phyloP scores from a whole-genome alignment of 1,284 basidiomycete genomes.

The Tylopilus orsonianus region DNA sequence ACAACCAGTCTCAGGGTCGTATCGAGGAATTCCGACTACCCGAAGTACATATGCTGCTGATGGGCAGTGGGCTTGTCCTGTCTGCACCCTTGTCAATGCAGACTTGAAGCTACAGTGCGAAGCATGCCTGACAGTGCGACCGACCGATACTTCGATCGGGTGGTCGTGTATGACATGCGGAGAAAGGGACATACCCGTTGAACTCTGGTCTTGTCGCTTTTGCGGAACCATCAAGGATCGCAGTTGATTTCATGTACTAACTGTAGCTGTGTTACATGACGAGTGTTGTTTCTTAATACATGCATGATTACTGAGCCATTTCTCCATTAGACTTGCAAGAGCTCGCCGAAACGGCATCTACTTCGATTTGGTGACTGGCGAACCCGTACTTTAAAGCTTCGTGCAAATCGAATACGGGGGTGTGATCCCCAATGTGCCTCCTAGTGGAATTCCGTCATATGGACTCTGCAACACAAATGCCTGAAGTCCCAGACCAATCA shows the following conservation, averaged over 20 bases:
- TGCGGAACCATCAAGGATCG: slow-evolving; percentile 68
- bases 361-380: no score
- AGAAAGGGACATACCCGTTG: slow-evolving; percentile 56
- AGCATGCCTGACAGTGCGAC: slow-evolving; percentile 57
- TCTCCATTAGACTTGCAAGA: no score
- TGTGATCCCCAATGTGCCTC: no score
- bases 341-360: no score
- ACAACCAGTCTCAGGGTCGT: slow-evolving; percentile 5
- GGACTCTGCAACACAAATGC: no score
- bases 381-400: no score
- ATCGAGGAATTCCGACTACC: neutral
- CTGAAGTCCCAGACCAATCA: no score
- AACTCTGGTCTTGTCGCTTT: slow-evolving; percentile 72
- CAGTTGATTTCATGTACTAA: slow-evolving; percentile 30
- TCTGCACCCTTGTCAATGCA: slow-evolving; percentile 73
- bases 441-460: no score
- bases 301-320: no score
- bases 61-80: slow-evolving; percentile 62
- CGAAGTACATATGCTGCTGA: slow-evolving; percentile 2
- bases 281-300: no score
- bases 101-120: slow-evolving; percentile 53
- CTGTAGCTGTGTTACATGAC: neutral
- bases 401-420: no score
- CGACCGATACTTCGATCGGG: slow-evolving; percentile 40
- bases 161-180: slow-evolving; percentile 76